Conservation (phyloP, 768 basidiomycete species). For the Auricularia sp. region DNA sequence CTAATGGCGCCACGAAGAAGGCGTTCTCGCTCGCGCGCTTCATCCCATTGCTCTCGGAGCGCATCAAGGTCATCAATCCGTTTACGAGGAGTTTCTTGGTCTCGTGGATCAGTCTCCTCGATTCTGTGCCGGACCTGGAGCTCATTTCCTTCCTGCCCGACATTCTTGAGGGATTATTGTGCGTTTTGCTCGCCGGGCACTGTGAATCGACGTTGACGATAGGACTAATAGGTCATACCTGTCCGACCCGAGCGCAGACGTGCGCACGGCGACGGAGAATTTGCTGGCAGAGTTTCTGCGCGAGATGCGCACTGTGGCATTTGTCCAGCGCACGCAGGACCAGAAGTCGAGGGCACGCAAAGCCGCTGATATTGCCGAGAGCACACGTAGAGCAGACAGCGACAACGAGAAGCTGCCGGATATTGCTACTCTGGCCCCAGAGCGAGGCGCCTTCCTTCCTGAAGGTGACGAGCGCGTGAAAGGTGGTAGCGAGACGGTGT, state of each 20-base stretch:
- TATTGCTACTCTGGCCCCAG: slow-evolving; percentile 44
- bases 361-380: slow-evolving; percentile 30
- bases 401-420: slow-evolving; percentile 47
- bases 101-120: slow-evolving; percentile 90
- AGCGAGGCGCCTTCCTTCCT: slow-evolving; percentile 33
- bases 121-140: slow-evolving; percentile 94
- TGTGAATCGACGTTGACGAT: slow-evolving; percentile 8
- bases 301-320: slow-evolving; percentile 79
- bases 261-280: slow-evolving; percentile 82
- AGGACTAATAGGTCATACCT: slow-evolving; percentile 66
- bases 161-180: slow-evolving; percentile 90
- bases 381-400: slow-evolving; percentile 30
- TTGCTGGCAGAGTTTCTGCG: slow-evolving; percentile 81
- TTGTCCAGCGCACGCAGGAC: slow-evolving; percentile 57
- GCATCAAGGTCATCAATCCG: slow-evolving; percentile 91
- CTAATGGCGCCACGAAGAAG: slow-evolving; percentile 44
- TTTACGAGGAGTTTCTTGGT: slow-evolving; percentile 95
- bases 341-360: slow-evolving; percentile 38
- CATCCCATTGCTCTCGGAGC: slow-evolving; percentile 84
- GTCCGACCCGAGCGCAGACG: slow-evolving; percentile 81
- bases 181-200: slow-evolving; percentile 21
- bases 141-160: slow-evolving; percentile 90
- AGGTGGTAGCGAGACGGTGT: slow-evolving; percentile 32
- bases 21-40: slow-evolving; percentile 93
- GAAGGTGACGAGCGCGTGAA: slow-evolving; percentile 32